phyloP scores from a whole-genome alignment of 1,139 yeast genomes.

The Lodderomyces jiufengensis region DNA sequence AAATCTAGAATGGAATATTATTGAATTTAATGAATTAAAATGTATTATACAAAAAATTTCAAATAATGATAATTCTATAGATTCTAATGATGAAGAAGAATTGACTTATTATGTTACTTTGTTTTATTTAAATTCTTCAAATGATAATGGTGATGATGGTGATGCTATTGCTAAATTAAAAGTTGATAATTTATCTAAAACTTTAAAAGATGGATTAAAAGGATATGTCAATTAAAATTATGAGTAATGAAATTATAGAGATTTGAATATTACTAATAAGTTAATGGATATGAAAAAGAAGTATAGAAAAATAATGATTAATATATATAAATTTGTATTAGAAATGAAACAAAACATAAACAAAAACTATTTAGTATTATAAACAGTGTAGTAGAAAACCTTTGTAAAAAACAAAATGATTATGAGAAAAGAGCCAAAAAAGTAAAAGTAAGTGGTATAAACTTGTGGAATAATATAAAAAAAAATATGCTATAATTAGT shows the following conservation, averaged over 20 bases:
- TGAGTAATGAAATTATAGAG: not conserved
- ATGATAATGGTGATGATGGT: slow-evolving; percentile 21
- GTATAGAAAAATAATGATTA: not conserved
- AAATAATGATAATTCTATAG: slow-evolving; percentile 7
- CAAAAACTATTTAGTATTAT: too few species aligned
- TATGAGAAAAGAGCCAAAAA: too few species aligned
- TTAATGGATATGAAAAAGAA: slow-evolving; percentile 1
- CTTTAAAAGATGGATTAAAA: slow-evolving; percentile 31
- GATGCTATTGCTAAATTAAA: slow-evolving; percentile 44
- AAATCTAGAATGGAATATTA: slow-evolving; percentile 9
- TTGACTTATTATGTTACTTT: not conserved
- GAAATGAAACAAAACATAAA: too few species aligned
- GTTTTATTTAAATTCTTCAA: not conserved
- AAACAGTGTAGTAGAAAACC: too few species aligned
- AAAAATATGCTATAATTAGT: too few species aligned
- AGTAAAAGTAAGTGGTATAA: too few species aligned
- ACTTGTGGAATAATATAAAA: too few species aligned
- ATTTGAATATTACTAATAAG: not conserved
- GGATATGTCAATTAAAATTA: slow-evolving; percentile 23
- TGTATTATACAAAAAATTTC: slow-evolving; percentile 4
- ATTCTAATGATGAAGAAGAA: slow-evolving; percentile 4
- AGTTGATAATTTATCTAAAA: slow-evolving; percentile 33
- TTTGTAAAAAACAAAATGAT: too few species aligned
- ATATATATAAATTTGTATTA: too few species aligned
- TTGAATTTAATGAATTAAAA: slow-evolving; percentile 6